phyloP scores from a whole-genome alignment of 2,329 filamentous ascomycete genomes.

The Trichoderma sp. region DNA sequence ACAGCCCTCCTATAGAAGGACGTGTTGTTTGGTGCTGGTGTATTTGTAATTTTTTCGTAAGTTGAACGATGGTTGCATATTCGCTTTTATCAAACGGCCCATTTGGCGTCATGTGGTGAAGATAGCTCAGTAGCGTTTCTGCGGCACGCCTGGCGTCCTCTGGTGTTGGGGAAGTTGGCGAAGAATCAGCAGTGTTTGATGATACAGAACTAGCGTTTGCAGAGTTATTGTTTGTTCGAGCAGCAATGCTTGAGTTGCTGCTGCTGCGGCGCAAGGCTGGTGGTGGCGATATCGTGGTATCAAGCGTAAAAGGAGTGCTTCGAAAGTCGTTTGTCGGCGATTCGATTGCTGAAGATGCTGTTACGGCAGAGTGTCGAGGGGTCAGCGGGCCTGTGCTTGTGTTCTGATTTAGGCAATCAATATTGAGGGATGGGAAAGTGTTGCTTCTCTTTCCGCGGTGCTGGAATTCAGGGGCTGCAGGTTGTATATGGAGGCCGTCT shows the following conservation, averaged over 20 bases:
- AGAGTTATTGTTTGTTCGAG: slow-evolving; percentile 34
- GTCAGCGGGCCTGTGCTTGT: slow-evolving; percentile 50
- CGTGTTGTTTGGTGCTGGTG: slow-evolving; percentile 53
- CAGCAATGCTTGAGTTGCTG: slow-evolving; percentile 44
- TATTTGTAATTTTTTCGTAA: slow-evolving; percentile 84
- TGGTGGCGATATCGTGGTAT: slow-evolving; percentile 49
- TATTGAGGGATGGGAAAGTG: slow-evolving; percentile 76
- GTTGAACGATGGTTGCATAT: slow-evolving; percentile 73
- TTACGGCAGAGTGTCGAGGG: slow-evolving; percentile 53
- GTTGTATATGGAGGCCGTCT: slow-evolving; percentile 42
- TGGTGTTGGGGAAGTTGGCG: slow-evolving; percentile 71
- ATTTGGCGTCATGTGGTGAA: slow-evolving; percentile 68
- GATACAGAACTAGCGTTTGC: slow-evolving; percentile 31
- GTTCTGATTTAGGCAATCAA: slow-evolving; percentile 58
- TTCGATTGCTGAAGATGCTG: slow-evolving; percentile 57
- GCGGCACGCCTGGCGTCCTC: slow-evolving; percentile 85
- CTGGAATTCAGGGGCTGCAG: slow-evolving; percentile 59
- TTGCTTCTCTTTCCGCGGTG: slow-evolving; percentile 75
- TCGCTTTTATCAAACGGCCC: slow-evolving; percentile 78
- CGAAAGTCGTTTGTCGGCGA: slow-evolving; percentile 55
- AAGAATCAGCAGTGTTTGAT: slow-evolving; percentile 51
- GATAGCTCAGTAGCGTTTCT: slow-evolving; percentile 79
- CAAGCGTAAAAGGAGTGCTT: slow-evolving; percentile 48
- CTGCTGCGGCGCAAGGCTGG: slow-evolving; percentile 42
- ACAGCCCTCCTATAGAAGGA: slow-evolving; percentile 52